Evolutionary conservation across 495 filamentous ascomycete species (phyloP), one percentile per base, ranked within the genome.

Genomic region (Poronia punctata): DNA sequence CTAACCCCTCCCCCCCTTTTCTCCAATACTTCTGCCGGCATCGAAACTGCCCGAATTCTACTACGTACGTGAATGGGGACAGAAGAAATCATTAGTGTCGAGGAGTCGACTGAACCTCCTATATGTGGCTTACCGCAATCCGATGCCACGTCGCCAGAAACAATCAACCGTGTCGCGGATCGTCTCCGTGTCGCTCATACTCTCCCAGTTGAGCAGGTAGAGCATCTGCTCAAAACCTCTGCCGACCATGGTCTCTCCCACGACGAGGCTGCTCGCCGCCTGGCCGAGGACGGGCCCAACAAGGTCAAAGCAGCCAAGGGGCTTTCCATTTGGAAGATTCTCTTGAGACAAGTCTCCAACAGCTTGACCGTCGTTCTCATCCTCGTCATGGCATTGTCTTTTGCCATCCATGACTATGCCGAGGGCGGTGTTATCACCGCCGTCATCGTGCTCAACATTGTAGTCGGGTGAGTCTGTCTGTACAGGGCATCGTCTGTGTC

Each of bases 351-450:
- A 47, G 65, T 76, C 15, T 72, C 70, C 39, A 75, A 75, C 53
- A 75, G 65, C 52, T 54, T 68, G 40, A 68, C 65, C n/a, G 37
- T 51, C 23, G 52, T 84, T 76, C 78, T 88, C 34, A 71, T 88
- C n/a, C 66, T 58, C 34, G 84, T 82, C 43, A 87, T 86, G 83
- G 78, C 72, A 18, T 65, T 86, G 26, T 84, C 81, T 39, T 87
- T 82, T 52, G 81, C 76, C 43, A 84, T 86, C 46, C 59, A 75
- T 40, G 82, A 84, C 46, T 88, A 76, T 50, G 79, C 86, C 51
- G 83, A 88, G 64, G 83, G 80, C 28, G 80, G 79, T 36, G 83
- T 87, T 42, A 78, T 86, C 36, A 71, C 80, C 1, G 80, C 79
- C 26, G 82, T 88, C 46, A 85, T 88, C 40, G 45, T 76, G 27